Percentiles rank a stretch among this genome's conserved stretches.
Evolutionary conservation across 2,329 filamentous ascomycete genomes (phyloP).

Genomic region (Colletotrichum zoysiae): DNA sequence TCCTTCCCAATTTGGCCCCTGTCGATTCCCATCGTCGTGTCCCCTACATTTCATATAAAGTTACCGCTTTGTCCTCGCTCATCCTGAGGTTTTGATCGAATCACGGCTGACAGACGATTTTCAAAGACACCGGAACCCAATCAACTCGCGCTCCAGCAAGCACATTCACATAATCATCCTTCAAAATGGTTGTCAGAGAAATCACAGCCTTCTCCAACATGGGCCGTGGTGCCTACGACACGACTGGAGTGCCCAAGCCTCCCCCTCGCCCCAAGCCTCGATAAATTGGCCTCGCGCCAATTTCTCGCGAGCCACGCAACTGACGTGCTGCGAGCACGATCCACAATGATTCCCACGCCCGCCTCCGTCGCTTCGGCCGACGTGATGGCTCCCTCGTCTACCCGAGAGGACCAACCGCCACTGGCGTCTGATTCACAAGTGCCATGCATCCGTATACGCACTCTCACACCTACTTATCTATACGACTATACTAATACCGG

Average conservation of each 20-base stretch:
- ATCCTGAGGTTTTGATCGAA: slow-evolving; percentile 25
- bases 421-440: slow-evolving; percentile 35
- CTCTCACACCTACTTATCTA: slow-evolving; percentile 14
- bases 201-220: slow-evolving; percentile 56
- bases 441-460: slow-evolving; percentile 26
- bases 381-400: slow-evolving; percentile 42
- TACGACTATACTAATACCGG: slow-evolving; percentile 37
- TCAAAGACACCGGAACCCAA: slow-evolving; percentile 13
- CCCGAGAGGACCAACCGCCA: slow-evolving; percentile 36
- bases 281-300: slow-evolving; percentile 45
- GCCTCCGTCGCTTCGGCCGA: slow-evolving; percentile 33
- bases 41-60: slow-evolving; percentile 45
- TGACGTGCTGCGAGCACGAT: slow-evolving; percentile 29
- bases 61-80: slow-evolving; percentile 42
- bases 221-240: slow-evolving; percentile 66
- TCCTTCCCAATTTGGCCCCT: slow-evolving; percentile 9
- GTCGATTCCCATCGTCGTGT: slow-evolving; percentile 44
- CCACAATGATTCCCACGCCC: slow-evolving; percentile 14
- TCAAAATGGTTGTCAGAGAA: slow-evolving; percentile 53
- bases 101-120: slow-evolving; percentile 39
- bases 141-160: slow-evolving; percentile 10
- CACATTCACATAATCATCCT: slow-evolving; percentile 3
- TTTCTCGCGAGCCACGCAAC: slow-evolving; percentile 5
- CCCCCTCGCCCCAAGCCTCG: slow-evolving; percentile 57
- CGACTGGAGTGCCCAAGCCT: slow-evolving; percentile 63